Conservation (phyloP, 2,329 filamentous ascomycete genomes). For the Aspergillus glaucus region DNA sequence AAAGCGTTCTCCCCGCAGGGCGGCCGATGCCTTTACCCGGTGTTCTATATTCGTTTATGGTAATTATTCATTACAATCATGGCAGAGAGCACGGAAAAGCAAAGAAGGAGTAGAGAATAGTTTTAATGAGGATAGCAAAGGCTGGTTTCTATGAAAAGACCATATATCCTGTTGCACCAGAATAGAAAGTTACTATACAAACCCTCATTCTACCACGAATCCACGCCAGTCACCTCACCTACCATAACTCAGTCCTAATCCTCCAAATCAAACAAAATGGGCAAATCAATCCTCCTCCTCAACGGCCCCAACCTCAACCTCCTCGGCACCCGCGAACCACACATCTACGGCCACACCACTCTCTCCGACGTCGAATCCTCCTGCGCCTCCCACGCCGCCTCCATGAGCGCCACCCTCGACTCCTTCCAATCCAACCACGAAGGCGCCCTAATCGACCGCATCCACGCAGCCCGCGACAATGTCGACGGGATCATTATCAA, state of each 20-base stretch:
- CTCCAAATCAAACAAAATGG: slow-evolving; percentile 17
- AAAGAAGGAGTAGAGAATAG: neutral
- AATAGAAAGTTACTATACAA: too few species aligned
- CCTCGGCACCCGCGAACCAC: slow-evolving; percentile 66
- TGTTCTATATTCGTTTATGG: neutral
- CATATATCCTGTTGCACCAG: neutral
- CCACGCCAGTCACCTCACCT: neutral
- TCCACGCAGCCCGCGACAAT: slow-evolving; percentile 57
- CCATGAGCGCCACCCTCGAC: slow-evolving; percentile 47
- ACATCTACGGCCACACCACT: slow-evolving; percentile 65
- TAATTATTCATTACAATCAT: neutral
- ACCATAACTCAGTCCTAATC: neutral
- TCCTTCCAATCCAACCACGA: slow-evolving; percentile 74
- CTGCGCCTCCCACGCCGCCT: slow-evolving; percentile 45
- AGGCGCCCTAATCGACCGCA: slow-evolving; percentile 65
- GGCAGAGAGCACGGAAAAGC: neutral
- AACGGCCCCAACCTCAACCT: slow-evolving; percentile 82
- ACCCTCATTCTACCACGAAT: too few species aligned
- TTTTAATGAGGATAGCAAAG: too few species aligned
- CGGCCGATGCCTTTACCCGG: slow-evolving; percentile 10
- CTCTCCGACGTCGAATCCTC: slow-evolving; percentile 54
- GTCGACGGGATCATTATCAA: slow-evolving; percentile 65
- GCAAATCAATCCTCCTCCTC: slow-evolving; percentile 58
- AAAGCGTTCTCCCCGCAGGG: slow-evolving; percentile 15
- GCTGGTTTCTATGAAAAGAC: too few species aligned